These are phyloP conservation scores for Kingdonia uniflora DNA, from an alignment of 164 flowering plant species.

Conservation along the genomic window DNA sequence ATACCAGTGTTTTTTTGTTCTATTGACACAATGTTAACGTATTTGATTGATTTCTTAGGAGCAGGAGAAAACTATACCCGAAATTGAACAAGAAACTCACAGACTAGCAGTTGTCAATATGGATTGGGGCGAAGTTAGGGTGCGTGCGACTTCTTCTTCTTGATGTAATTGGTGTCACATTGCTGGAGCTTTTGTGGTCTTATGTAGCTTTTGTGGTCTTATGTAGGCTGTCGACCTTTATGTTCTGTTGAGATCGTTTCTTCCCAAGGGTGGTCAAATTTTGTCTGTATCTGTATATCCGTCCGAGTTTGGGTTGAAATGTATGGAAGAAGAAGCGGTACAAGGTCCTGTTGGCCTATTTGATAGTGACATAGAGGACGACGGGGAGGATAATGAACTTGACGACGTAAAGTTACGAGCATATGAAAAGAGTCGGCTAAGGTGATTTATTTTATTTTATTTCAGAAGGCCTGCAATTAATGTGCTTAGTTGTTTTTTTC, in stretches of 20 bases:
- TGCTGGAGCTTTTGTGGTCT: constrained; percentile 1
- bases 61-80: constrained; percentile 56
- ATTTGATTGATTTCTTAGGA: constrained; percentile 1
- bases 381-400: constrained; percentile 38
- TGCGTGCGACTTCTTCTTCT: constrained; percentile 17
- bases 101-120: constrained; percentile 78
- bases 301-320: constrained; percentile 85
- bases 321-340: constrained; percentile 87
- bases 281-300: constrained; percentile 81
- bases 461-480: too few relatives aligned
- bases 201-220: constrained; percentile 24
- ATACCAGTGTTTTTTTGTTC: background rate
- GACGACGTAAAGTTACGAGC: constrained; percentile 59
- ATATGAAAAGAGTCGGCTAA: constrained; percentile 75
- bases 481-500: too few relatives aligned
- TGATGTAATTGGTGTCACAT: too few relatives aligned
- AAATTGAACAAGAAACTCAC: constrained; percentile 57
- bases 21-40: background rate
- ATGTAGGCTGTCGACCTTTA: constrained; percentile 68
- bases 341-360: constrained; percentile 79
- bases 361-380: constrained; percentile 40
- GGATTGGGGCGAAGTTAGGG: constrained; percentile 90
- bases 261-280: constrained; percentile 66
- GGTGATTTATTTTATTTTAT: too few relatives aligned
- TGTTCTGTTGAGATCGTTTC: constrained; percentile 58